phyloP scores from a whole-genome alignment of 2,329 filamentous ascomycete species.

The Colletotrichum magnum region DNA sequence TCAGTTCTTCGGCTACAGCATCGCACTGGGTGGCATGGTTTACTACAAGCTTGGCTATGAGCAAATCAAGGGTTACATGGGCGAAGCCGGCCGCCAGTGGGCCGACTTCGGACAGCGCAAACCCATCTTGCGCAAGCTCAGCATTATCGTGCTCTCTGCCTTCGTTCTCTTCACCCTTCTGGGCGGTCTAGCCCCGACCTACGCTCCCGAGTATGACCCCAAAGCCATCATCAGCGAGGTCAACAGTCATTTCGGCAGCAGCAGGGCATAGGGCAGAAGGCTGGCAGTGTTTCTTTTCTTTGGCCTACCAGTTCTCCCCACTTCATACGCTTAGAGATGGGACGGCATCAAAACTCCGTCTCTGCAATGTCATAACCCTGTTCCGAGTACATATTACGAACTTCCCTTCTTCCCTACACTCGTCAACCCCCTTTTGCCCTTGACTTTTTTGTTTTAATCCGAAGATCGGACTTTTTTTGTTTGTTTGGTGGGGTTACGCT shows the following conservation, averaged over 20 bases:
- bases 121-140: slow-evolving; percentile 83
- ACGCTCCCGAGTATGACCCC: slow-evolving; percentile 69
- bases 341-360: slow-evolving; percentile 31
- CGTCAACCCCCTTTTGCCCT: background rate
- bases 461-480: slow-evolving; percentile 18
- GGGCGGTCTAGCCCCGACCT: slow-evolving; percentile 74
- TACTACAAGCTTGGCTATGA: slow-evolving; percentile 91
- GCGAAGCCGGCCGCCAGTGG: slow-evolving; percentile 83
- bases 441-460: slow-evolving; percentile 27
- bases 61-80: slow-evolving; percentile 84
- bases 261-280: slow-evolving; percentile 32
- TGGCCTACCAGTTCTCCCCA: slow-evolving; percentile 7
- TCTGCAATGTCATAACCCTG: slow-evolving; percentile 31
- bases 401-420: slow-evolving; percentile 25
- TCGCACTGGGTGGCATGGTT: slow-evolving; percentile 83
- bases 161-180: slow-evolving; percentile 79
- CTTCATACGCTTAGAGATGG: slow-evolving; percentile 30
- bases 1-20: slow-evolving; percentile 87
- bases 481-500: slow-evolving; percentile 25
- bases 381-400: slow-evolving; percentile 40
- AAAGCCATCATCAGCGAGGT: slow-evolving; percentile 63
- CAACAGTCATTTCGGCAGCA: slow-evolving; percentile 63
- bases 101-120: slow-evolving; percentile 85
- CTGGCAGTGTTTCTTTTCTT: slow-evolving; percentile 4
- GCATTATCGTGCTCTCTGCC: slow-evolving; percentile 76